Conservation (phyloP, 2,329 filamentous ascomycete genomes). For the Botrytis tulipae region DNA sequence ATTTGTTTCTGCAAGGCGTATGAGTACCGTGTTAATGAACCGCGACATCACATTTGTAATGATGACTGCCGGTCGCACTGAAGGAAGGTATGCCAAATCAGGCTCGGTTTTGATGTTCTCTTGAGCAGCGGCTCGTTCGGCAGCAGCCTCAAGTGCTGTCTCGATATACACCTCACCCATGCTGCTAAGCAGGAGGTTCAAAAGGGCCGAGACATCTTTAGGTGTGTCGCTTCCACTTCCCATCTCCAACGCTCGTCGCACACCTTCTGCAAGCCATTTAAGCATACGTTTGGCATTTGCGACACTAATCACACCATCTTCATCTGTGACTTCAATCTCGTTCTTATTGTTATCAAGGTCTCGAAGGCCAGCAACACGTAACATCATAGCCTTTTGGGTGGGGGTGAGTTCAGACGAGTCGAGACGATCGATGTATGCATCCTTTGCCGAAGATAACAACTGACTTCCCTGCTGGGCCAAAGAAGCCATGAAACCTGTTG, state of each 20-base stretch:
- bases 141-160: slow-evolving; percentile 65
- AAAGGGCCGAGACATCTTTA: slow-evolving; percentile 84
- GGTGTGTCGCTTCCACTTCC: slow-evolving; percentile 84
- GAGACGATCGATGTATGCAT: slow-evolving; percentile 84
- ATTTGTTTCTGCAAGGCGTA: slow-evolving; percentile 84
- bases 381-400: slow-evolving; percentile 86
- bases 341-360: slow-evolving; percentile 75
- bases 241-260: slow-evolving; percentile 87
- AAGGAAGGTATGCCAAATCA: slow-evolving; percentile 78
- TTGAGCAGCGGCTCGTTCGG: slow-evolving; percentile 71
- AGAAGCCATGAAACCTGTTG: slow-evolving; percentile 89
- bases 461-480: slow-evolving; percentile 88
- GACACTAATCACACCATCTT: slow-evolving; percentile 80
- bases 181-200: slow-evolving; percentile 78
- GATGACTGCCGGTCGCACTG: slow-evolving; percentile 76
- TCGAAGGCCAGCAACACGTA: slow-evolving; percentile 79
- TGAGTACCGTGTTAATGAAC: slow-evolving; percentile 85
- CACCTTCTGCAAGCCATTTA: slow-evolving; percentile 93
- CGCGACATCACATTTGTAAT: slow-evolving; percentile 92
- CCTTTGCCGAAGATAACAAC: slow-evolving; percentile 80
- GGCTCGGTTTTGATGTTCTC: slow-evolving; percentile 82
- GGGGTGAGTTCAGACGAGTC: slow-evolving; percentile 85
- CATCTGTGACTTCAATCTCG: slow-evolving; percentile 86
- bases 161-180: slow-evolving; percentile 82
- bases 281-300: slow-evolving; percentile 97